Evolutionary conservation across 2,329 filamentous ascomycete species (phyloP), one percentile per base, ranked within the genome.

Genomic region (Zarea fungicola): DNA sequence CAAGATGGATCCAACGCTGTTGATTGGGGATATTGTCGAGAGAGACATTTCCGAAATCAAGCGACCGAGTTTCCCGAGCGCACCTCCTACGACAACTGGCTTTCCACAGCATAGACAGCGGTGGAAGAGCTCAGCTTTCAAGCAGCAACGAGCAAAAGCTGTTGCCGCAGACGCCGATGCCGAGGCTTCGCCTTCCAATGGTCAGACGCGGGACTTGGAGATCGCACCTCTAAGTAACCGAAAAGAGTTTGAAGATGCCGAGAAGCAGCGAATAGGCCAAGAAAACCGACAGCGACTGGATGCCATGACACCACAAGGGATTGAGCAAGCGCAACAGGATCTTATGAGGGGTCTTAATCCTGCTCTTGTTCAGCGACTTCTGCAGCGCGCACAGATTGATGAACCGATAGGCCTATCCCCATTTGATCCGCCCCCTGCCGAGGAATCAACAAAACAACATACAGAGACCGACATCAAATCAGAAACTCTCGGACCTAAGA

Each of bases 51-150:
- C 73, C 13, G 67, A 74, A 21, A 74, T 81, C 19, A 83, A 80
- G 54, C 76, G 86, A 5, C 83, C 85, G 13, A 75, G 76, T 40
- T 70, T 80, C 34, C 80, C 79, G 44, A 68, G 71, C 9, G 70
- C 74, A 18, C 53, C 61, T 28, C 52, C 60, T 23, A 65, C 68
- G 3, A 66, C 74, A 5, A 83, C 80, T 11, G 93, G 93, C 1
- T 97, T 97, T 58, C 93, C 93, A n/a, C 81, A 84, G 51, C 91
- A 90, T 65, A 93, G 87, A 65, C 89, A 87, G 64, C 83, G 91
- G 55, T 76, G 74, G 49, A 78, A 79, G 50, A 68, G 80, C 7
- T 96, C 90, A 2, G 79, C 85, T 2, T 96, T 96, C 72, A 95
- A 89, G 64, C 83, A 88, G 60, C 66, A 54, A 55, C 65, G 60